Evolutionary conservation across 257 asterid genomes (phyloP).

Genomic region (Solanum tarapatanum): DNA sequence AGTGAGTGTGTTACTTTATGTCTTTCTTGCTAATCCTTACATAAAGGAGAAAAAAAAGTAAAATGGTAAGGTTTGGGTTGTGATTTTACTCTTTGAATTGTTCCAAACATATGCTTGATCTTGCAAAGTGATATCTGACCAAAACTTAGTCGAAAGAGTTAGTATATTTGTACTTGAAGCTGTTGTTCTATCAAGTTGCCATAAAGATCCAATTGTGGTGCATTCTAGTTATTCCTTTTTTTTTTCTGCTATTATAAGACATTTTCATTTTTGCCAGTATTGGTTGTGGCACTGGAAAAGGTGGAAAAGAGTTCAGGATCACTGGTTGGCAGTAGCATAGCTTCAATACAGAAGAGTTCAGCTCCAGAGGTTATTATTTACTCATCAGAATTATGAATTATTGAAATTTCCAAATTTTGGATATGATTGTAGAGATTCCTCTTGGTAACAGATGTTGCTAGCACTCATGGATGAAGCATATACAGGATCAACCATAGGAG

Average conservation of each 20-base stretch:
- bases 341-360: constrained; percentile 88
- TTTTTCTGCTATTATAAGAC: not conserved
- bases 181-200: not conserved
- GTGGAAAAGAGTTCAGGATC: constrained; percentile 85
- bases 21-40: not conserved
- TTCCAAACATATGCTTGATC: not conserved
- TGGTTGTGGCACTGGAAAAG: constrained; percentile 90
- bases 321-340: constrained; percentile 83
- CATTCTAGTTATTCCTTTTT: not conserved
- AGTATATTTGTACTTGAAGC: not conserved
- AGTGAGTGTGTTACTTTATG: constrained; percentile 34
- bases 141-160: not conserved
- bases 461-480: constrained; percentile 99
- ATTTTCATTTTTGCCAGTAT: constrained; percentile 32
- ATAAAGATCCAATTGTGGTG: not conserved
- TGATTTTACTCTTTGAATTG: not conserved
- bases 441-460: constrained; percentile 63
- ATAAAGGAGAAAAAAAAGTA: not conserved
- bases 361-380: constrained; percentile 71
- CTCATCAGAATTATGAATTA: constrained; percentile 2
- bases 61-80: not conserved
- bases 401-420: not conserved
- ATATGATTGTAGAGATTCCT: constrained; percentile 5
- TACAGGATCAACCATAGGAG: constrained; percentile 91
- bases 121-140: not conserved